These are phyloP conservation scores for Phytophthora pini DNA, from an alignment of 352 stramenopile species.

Conservation along the genomic window DNA sequence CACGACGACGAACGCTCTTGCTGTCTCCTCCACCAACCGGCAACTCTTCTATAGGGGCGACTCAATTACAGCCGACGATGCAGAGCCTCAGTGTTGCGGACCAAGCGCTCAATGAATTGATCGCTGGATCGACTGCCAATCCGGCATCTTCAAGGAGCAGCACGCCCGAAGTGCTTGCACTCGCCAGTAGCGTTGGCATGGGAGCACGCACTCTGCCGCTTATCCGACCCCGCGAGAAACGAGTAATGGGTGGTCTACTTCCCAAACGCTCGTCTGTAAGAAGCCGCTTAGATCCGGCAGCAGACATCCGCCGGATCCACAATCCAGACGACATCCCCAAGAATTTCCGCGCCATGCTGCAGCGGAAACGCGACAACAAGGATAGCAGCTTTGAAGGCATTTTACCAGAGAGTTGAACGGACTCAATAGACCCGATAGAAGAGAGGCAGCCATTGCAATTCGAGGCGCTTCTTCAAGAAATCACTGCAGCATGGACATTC, in stretches of 20 bases:
- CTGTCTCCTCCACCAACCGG: neutral
- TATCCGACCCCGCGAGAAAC: constrained; percentile 62
- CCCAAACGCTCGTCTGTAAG: constrained; percentile 72
- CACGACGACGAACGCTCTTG: constrained; percentile 18
- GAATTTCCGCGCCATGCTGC: constrained; percentile 66
- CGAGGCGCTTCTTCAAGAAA: too few species aligned
- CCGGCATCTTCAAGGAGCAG: constrained; percentile 16
- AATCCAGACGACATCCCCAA: constrained; percentile 78
- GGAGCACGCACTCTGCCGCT: constrained; percentile 49
- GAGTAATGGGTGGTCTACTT: constrained; percentile 67
- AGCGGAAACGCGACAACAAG: constrained; percentile 55
- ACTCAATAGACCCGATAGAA: neutral
- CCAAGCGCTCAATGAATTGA: constrained; percentile 32
- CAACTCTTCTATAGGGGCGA: neutral
- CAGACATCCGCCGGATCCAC: constrained; percentile 76
- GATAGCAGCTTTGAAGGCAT: constrained; percentile 42
- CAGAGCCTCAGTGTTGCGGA: constrained; percentile 24
- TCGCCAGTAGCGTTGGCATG: constrained; percentile 49
- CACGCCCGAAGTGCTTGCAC: constrained; percentile 21
- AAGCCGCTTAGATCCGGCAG: constrained; percentile 64
- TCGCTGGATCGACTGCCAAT: constrained; percentile 23
- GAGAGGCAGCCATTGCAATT: neutral
- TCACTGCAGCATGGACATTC: too few species aligned
- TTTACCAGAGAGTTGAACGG: constrained; percentile 32
- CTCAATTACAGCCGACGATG: constrained; percentile 19